Base-by-base conservation (phyloP, 495 filamentous ascomycete species). In the Hapsidospora chrysogenum region DNA sequence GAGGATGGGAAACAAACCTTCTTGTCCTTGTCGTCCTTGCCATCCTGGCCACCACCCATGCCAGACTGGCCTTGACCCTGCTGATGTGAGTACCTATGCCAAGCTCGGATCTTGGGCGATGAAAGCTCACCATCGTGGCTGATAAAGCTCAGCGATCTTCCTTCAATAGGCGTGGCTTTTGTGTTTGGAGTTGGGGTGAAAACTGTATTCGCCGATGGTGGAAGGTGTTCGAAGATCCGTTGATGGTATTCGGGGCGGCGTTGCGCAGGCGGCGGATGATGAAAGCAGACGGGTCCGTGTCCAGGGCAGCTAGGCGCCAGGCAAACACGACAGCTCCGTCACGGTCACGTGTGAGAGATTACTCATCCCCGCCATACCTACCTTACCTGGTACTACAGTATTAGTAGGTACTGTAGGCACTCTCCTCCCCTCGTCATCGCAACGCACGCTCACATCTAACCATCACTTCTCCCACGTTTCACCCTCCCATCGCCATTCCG, bases 11-110 rank as follows among this genome's bases (percentile, higher is more conserved):
- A 27, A 7, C 4, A 41, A 38, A 93, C 86, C 81, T 96, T 93
- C 64, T 87, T 85, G 44, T 93, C 84, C 59, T 94, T 93, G 17
- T 85, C 80, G 55, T 93, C 80, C 37, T 72, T 76, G 38, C 74
- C 76, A 57, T 85, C 79, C 35, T 74, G 74, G 38, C 80, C 80
- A 38, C 66, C 57, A 38, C 66, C 57, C 55, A 89, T 76, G 41
- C 78, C 82, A 53, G 87, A 94, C 53, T 89, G 82, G 56, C 81
- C 80, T 56, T 87, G 80, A 57, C 80, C 80, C 80, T 85, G 26
- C 8, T 35, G 19, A 19, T 38, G 14, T 20, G 20, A 27, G 30
- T 19, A 17, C 16, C 5, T 21, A 23, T 13, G 28, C 13, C 35
- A 31, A 15, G 15, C 7, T 17, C 14, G 23, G 31, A 21, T 21